Percentiles rank a stretch among this genome's conserved stretches.
These are phyloP conservation scores for Penicillium antarcticum DNA, from an alignment of 495 filamentous ascomycete species.

Conservation along the genomic window DNA sequence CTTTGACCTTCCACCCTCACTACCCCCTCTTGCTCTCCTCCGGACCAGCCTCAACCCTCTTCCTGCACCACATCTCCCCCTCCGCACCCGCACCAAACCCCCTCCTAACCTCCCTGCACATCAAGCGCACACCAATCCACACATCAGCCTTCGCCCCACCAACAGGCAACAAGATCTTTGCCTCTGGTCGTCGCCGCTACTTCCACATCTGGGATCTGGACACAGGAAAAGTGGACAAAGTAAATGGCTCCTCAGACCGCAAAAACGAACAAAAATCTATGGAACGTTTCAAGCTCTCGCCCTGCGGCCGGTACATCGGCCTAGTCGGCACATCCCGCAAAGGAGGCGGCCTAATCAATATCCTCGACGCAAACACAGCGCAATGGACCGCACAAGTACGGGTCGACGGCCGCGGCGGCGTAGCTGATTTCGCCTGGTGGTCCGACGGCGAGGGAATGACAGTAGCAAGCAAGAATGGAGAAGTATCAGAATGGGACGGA, in stretches of 20 bases:
- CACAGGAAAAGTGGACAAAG: conserved; percentile 76
- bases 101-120: conserved; percentile 81
- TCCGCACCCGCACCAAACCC: conserved; percentile 77
- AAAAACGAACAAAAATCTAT: conserved; percentile 81
- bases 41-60: conserved; percentile 77
- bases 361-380: conserved; percentile 73
- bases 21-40: conserved; percentile 87
- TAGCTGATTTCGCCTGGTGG: conserved; percentile 93
- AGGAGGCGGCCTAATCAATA: conserved; percentile 82
- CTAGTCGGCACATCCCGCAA: conserved; percentile 73
- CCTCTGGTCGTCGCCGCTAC: conserved; percentile 81
- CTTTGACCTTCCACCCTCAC: conserved; percentile 82
- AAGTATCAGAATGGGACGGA: conserved; percentile 88
- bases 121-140: conserved; percentile 74
- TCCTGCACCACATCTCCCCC: conserved; percentile 81
- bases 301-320: conserved; percentile 80
- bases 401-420: conserved; percentile 75
- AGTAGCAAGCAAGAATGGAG: conserved; percentile 79
- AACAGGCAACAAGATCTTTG: conserved; percentile 59
- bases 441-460: conserved; percentile 71
- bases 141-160: conserved; percentile 69
- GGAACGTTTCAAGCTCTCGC: conserved; percentile 83
- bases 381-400: conserved; percentile 88
- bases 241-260: conserved; percentile 67
- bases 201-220: conserved; percentile 92